These are phyloP conservation scores for Stagonosporopsis rhizophila DNA, from an alignment of 2,329 filamentous ascomycete genomes.

Conservation along the genomic window DNA sequence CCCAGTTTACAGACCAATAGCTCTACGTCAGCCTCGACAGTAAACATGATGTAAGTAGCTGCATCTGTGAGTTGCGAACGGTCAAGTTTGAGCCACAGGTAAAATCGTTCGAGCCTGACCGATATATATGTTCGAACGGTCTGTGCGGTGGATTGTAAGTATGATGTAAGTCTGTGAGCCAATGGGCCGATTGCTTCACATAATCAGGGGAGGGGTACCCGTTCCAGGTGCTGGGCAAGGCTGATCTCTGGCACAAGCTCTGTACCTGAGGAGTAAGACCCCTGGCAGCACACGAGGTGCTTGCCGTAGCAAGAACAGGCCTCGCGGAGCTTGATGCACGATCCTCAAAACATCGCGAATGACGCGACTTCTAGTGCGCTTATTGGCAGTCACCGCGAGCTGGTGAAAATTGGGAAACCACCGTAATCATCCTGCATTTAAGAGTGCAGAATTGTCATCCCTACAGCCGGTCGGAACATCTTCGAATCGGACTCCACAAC, in stretches of 20 bases:
- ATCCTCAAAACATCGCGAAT: background rate
- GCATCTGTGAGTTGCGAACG: background rate
- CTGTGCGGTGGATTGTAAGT: background rate
- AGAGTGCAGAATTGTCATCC: background rate
- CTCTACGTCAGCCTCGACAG: conserved; percentile 4
- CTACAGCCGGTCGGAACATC: background rate
- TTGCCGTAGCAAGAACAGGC: background rate
- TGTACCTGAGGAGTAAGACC: background rate
- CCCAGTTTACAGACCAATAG: background rate
- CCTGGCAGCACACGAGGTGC: background rate
- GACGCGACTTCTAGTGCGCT: background rate
- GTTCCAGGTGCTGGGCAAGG: background rate
- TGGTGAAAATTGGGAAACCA: background rate
- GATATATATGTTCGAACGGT: background rate
- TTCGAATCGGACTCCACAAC: conserved; percentile 10
- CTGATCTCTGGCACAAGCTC: background rate
- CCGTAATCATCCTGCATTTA: background rate
- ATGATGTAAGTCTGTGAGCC: background rate
- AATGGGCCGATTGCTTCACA: background rate
- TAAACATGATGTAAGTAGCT: conserved; percentile 12
- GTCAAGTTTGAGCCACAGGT: background rate
- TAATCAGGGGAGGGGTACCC: background rate
- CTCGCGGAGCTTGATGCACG: background rate
- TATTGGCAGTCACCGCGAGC: background rate
- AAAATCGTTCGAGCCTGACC: background rate